Conservation (phyloP, 2,329 filamentous ascomycete species). For the Hortaea sp. region DNA sequence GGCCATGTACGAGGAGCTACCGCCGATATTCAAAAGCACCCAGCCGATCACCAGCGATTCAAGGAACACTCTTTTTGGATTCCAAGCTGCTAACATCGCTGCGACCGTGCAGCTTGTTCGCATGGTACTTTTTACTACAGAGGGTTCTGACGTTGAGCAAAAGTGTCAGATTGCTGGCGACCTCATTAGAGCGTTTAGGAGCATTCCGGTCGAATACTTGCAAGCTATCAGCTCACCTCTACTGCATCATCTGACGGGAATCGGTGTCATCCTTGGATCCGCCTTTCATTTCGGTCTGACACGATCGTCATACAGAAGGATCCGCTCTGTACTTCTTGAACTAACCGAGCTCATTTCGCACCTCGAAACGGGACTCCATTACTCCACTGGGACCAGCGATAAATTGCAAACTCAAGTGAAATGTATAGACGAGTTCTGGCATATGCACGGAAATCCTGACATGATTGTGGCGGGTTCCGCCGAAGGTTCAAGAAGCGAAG, state of each 20-base stretch:
- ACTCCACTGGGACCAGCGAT: slow-evolving; percentile 26
- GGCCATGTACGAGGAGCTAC: slow-evolving; percentile 18
- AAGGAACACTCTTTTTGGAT: slow-evolving; percentile 33
- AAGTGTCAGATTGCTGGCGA: slow-evolving; percentile 38
- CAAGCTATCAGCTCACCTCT: slow-evolving; percentile 40
- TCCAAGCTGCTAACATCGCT: slow-evolving; percentile 43
- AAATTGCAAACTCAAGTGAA: slow-evolving; percentile 28
- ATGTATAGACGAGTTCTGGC: slow-evolving; percentile 29
- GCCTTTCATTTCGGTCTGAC: slow-evolving; percentile 1
- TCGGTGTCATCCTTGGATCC: slow-evolving; percentile 23
- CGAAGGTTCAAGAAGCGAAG: background rate
- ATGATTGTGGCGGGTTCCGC: background rate
- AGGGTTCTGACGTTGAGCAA: slow-evolving; percentile 24
- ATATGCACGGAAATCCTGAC: background rate
- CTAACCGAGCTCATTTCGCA: slow-evolving; percentile 34
- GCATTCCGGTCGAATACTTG: slow-evolving; percentile 35
- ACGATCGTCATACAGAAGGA: background rate
- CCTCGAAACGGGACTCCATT: slow-evolving; percentile 31
- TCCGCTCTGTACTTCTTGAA: slow-evolving; percentile 26
- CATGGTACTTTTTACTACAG: slow-evolving; percentile 29
- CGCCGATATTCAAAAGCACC: slow-evolving; percentile 21
- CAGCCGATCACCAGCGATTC: slow-evolving; percentile 22
- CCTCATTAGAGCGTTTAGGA: slow-evolving; percentile 33
- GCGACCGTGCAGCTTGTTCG: slow-evolving; percentile 39
- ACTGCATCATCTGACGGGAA: slow-evolving; percentile 39